Conservation (phyloP, 345 rosid genomes). For the Acer campestre region DNA sequence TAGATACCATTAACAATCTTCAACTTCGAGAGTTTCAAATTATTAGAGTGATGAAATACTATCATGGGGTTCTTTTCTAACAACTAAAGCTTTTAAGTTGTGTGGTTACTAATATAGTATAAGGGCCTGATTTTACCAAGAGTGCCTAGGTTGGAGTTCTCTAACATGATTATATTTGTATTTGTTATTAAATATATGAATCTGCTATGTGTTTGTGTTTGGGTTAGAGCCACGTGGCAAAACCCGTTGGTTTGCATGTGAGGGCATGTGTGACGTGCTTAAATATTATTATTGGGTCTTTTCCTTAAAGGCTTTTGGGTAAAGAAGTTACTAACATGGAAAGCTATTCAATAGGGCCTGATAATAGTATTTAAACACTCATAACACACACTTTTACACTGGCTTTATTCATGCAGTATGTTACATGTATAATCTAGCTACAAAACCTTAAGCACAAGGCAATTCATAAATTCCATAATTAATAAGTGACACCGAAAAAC, state of each 20-base stretch:
- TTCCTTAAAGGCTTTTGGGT: not conserved
- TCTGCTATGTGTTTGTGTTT: not conserved
- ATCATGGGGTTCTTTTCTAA: not conserved
- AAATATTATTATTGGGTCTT: not conserved
- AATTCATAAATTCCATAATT: not conserved
- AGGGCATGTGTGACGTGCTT: not conserved
- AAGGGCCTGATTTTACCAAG: not conserved
- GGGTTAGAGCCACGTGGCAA: not conserved
- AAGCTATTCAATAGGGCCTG: not conserved
- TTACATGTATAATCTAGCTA: not conserved
- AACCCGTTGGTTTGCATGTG: not conserved
- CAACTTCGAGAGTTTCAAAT: not conserved
- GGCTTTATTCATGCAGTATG: not conserved
- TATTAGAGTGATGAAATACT: not conserved
- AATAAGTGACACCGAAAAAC: not conserved
- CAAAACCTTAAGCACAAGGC: not conserved
- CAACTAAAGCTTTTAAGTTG: not conserved
- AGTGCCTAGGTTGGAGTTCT: not conserved
- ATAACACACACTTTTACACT: not conserved
- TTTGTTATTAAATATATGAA: no score
- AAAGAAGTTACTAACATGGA: not conserved
- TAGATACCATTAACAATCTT: not conserved
- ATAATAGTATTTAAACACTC: not conserved
- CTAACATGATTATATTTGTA: not conserved
- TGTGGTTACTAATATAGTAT: not conserved